Base-by-base conservation (phyloP, 129 eudicot species). In the Ambrosia trifida region DNA sequence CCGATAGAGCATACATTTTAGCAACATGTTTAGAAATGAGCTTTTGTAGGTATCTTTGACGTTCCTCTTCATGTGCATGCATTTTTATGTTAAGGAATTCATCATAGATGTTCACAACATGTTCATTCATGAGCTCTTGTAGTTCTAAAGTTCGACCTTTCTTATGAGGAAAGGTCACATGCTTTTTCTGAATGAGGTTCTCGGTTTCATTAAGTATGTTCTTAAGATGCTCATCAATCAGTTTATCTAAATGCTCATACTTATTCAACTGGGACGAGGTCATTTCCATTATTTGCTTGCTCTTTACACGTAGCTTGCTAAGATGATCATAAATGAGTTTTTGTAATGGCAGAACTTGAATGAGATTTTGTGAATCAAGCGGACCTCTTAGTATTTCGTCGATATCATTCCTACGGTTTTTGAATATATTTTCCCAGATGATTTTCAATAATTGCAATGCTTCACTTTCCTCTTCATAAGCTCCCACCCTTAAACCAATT, bases 291-390 rank as follows among this genome's bases (percentile, higher is more conserved):
- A 4, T 60, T 20, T 36, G 66, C 66, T 60, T 18, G 63, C 65
- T 58, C 17, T 71, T 36, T 19, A 24, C 79, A 40, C 60, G 67
- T 11, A 65, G 14, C 4, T 44, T 18, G 43, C 64, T 9, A n/a
- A 70, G 41, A 45, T 66, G 58, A 18, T 56, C 49, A 70, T 71
- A 71, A n/a, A 77, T 35, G 19, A 20, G 64, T 40, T 65, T 31
- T 5, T 65, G 8, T 68, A 81, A 20, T 5, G 66, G 41, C 1
- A 71, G 64, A 2, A 69, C 63, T 72, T 75, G 64, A 63, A 19
- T 1, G 46, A 13, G 17, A 51, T 71, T 45, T 54, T 64, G 14
- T 3, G 67, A 3, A 61, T 61, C 67, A 5, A 9, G 67, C 0
- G 44, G 18, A 3, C 67, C 67, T 61, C 67, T 61, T 2, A 61